Evolutionary conservation across 306 rosid species (phyloP).

Genomic region (Begonia peltatifolia): DNA sequence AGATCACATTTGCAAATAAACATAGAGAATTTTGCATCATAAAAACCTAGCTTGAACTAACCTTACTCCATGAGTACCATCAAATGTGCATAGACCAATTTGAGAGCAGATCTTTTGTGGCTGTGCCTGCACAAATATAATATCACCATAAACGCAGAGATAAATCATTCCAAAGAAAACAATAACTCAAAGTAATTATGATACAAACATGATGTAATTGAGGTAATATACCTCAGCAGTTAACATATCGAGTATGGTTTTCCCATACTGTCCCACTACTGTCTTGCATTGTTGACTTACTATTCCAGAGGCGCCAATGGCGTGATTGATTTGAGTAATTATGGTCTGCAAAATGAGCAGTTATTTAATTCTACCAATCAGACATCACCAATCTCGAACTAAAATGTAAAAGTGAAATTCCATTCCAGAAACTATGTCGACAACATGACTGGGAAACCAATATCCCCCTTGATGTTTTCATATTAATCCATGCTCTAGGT

Average conservation of each 20-base stretch:
- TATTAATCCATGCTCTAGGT: too few relatives aligned
- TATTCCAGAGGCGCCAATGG: constrained; percentile 67
- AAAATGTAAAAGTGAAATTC: too few relatives aligned
- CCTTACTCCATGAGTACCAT: constrained; percentile 61
- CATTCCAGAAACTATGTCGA: too few relatives aligned
- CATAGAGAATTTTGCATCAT: neutral
- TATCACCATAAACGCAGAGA: neutral
- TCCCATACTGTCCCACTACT: constrained; percentile 64
- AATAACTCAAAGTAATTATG: too few relatives aligned
- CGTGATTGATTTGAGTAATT: constrained; percentile 63
- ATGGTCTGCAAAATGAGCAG: constrained; percentile 29
- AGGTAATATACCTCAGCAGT: constrained; percentile 34
- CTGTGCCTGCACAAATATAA: constrained; percentile 27
- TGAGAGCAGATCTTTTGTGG: constrained; percentile 74
- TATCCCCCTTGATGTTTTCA: too few relatives aligned
- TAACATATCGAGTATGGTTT: constrained; percentile 54
- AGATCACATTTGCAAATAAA: too few relatives aligned
- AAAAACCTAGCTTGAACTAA: constrained; percentile 10
- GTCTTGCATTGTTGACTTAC: constrained; percentile 65
- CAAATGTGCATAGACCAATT: constrained; percentile 69
- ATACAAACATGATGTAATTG: too few relatives aligned
- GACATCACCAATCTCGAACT: too few relatives aligned
- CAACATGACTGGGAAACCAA: too few relatives aligned
- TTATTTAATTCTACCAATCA: too few relatives aligned
- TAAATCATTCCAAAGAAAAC: too few relatives aligned